A percentile compares a stretch with the other conserved stretches of the same genome.
phyloP scores from a whole-genome alignment of 371 early-diverging fungal species.

The Batkoa obscura region DNA sequence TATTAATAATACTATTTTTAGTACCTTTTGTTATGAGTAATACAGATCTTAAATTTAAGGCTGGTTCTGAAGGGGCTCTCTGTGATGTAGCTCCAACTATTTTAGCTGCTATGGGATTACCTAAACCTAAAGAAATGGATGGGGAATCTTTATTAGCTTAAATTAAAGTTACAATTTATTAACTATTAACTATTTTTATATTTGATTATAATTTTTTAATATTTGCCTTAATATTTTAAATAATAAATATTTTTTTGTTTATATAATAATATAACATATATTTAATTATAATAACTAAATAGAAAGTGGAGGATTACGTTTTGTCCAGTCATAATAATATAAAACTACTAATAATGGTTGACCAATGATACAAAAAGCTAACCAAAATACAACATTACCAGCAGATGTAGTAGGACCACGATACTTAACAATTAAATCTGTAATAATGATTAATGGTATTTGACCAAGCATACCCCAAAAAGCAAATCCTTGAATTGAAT shows the following conservation, averaged over 20 bases:
- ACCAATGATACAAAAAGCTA: constrained; percentile 65
- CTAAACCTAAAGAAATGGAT: constrained; percentile 91
- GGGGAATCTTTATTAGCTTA: constrained; percentile 28
- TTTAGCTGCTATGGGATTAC: constrained; percentile 79
- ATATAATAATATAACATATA: no score
- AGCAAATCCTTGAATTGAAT: constrained; percentile 58
- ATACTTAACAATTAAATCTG: constrained; percentile 38
- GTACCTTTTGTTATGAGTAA: constrained; percentile 89
- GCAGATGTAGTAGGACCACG: constrained; percentile 53
- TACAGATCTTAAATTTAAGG: constrained; percentile 13
- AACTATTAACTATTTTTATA: no score
- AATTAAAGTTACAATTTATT: no score
- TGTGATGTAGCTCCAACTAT: constrained; percentile 99
- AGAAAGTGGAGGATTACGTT: constrained; percentile 2
- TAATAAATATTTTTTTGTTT: no score
- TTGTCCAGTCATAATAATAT: constrained; percentile 62
- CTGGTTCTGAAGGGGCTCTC: constrained; percentile 51
- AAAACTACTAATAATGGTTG: constrained; percentile 64
- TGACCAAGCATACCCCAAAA: constrained; percentile 80
- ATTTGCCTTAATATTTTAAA: no score
- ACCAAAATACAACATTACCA: constrained; percentile 84
- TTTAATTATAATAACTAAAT: no score
- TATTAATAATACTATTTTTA: background rate
- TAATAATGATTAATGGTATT: constrained; percentile 63
- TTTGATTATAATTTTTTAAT: no score